Conservation (phyloP, 2,329 filamentous ascomycete species). For the Colletotrichum acutatum region DNA sequence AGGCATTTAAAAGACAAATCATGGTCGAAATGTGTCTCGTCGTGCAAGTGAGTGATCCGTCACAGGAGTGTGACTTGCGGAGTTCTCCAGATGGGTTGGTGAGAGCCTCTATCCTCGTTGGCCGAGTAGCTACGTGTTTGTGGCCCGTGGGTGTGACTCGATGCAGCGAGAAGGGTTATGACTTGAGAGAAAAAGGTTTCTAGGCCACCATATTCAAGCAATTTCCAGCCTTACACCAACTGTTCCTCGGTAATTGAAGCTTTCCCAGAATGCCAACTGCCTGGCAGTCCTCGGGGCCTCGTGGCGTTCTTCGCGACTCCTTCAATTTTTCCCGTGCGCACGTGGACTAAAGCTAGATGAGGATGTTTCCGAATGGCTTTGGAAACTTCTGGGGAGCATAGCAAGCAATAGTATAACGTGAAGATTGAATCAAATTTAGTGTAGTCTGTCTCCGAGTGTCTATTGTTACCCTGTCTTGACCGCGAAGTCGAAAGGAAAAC, state of each 20-base stretch:
- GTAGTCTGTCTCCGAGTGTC: neutral
- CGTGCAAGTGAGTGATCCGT: neutral
- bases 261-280: neutral
- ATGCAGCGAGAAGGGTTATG: neutral
- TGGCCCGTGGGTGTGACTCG: too few relatives aligned
- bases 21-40: neutral
- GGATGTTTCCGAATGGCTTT: neutral
- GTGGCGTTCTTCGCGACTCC: neutral
- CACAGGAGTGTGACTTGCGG: too few relatives aligned
- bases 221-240: conserved; percentile 18
- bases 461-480: too few relatives aligned
- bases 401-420: neutral
- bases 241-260: conserved; percentile 1
- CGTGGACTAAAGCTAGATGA: neutral
- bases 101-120: too few relatives aligned
- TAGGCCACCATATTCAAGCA: neutral
- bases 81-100: too few relatives aligned
- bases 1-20: neutral
- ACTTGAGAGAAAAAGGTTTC: neutral
- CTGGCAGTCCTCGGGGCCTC: neutral
- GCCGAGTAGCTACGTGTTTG: too few relatives aligned
- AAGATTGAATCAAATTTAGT: neutral
- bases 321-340: neutral
- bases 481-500: too few relatives aligned
- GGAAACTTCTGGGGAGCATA: neutral